Conservation (phyloP, 2,329 filamentous ascomycete genomes). For the Verticillium isaacii region DNA sequence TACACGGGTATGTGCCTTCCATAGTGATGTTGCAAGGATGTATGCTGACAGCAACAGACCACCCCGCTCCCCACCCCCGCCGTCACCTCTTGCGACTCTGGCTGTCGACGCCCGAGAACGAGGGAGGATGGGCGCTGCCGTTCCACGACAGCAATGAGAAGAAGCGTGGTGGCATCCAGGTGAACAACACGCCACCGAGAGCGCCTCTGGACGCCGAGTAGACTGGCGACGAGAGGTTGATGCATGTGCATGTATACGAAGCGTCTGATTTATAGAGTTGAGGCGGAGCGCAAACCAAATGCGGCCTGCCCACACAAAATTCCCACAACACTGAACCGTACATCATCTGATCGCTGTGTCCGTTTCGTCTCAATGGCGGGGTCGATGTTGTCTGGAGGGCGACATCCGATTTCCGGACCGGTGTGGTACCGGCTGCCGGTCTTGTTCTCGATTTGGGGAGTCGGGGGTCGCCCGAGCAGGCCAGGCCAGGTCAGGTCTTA, state of each 20-base stretch:
- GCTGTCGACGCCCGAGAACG: slow-evolving; percentile 74
- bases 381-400: neutral
- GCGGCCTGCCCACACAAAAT: neutral
- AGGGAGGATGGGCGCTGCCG: slow-evolving; percentile 82
- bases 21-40: neutral
- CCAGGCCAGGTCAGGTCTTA: neutral
- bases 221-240: neutral
- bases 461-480: neutral
- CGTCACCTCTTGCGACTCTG: slow-evolving; percentile 80
- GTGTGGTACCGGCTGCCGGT: neutral
- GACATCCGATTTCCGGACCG: neutral
- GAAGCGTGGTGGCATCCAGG: slow-evolving; percentile 86
- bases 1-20: slow-evolving; percentile 46
- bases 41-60: slow-evolving; percentile 23
- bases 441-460: neutral
- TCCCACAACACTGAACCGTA: neutral
- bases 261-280: neutral
- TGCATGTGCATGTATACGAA: neutral
- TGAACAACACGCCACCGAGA: slow-evolving; percentile 71
- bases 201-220: slow-evolving; percentile 76
- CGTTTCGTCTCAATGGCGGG: too few relatives aligned
- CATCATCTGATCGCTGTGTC: too few relatives aligned
- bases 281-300: neutral
- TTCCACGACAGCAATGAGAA: slow-evolving; percentile 77
- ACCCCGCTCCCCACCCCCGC: slow-evolving; percentile 61